Evolutionary conservation across 805 yeast genomes (phyloP).

Genomic region (Starmerella lactis-condensi): DNA sequence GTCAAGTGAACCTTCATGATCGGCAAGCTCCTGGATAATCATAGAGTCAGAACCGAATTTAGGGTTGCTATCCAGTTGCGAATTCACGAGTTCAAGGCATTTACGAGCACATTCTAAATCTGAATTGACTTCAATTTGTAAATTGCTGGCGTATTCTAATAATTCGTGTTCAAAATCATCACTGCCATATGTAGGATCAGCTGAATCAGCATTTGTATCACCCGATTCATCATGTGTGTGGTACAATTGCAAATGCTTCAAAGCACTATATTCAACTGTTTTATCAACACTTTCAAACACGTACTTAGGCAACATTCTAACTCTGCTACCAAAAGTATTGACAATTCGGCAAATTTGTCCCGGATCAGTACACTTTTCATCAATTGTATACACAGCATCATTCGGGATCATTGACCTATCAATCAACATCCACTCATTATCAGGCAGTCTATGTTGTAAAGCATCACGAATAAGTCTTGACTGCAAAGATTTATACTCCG

Average conservation of each 20-base stretch:
- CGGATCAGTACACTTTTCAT: neutral
- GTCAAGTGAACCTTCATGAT: constrained; percentile 1
- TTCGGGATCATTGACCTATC: constrained; percentile 6
- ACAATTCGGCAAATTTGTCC: neutral
- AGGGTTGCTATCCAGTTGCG: constrained; percentile 3
- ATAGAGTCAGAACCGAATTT: neutral
- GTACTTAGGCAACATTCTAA: neutral
- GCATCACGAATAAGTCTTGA: constrained; percentile 7
- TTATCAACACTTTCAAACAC: constrained; percentile 1
- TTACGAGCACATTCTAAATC: constrained; percentile 2
- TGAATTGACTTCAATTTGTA: constrained; percentile 2
- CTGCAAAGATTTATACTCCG: constrained; percentile 12
- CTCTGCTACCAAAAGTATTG: neutral
- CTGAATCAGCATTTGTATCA: neutral
- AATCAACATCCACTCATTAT: constrained; percentile 6
- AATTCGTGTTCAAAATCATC: too few relatives aligned
- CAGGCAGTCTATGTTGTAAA: constrained; percentile 1
- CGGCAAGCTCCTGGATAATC: constrained; percentile 1
- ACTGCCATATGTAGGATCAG: neutral
- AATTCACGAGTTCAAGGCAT: constrained; percentile 4
- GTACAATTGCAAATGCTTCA: neutral
- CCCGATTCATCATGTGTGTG: too few relatives aligned
- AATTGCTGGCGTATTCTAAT: constrained; percentile 1
- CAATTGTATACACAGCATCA: constrained; percentile 1
- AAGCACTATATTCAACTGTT: constrained; percentile 5